A percentile compares a stretch with the other conserved stretches of the same genome.
These are phyloP conservation scores for Excoecaria cochinchinensis DNA, from an alignment of 345 rosid genomes.

Conservation along the genomic window DNA sequence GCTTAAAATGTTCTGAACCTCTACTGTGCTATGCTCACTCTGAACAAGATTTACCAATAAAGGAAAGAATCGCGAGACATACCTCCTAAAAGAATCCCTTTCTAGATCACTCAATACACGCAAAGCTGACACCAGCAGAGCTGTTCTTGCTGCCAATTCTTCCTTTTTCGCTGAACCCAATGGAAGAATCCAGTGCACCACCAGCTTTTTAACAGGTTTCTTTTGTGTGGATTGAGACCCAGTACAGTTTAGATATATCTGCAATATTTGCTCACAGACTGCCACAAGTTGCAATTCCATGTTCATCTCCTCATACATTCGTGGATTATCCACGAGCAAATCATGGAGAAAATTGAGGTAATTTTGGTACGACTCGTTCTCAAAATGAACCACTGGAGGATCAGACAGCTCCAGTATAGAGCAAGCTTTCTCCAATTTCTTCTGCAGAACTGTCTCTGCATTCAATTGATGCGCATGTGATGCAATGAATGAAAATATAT, in stretches of 20 bases:
- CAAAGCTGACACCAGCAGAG: constrained; percentile 61
- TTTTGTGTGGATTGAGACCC: constrained; percentile 18
- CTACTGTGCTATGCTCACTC: constrained; percentile 82
- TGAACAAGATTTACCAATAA: constrained; percentile 75
- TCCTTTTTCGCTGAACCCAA: constrained; percentile 68
- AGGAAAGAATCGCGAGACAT: constrained; percentile 53
- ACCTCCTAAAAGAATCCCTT: constrained; percentile 52
- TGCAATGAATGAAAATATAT: constrained; percentile 56
- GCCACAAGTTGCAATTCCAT: constrained; percentile 53
- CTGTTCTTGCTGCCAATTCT: constrained; percentile 73
- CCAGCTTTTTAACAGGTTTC: constrained; percentile 31
- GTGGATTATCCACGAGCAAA: constrained; percentile 42
- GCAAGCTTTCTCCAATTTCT: constrained; percentile 75
- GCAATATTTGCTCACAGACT: constrained; percentile 56
- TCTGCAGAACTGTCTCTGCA: constrained; percentile 47
- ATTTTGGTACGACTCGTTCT: constrained; percentile 74
- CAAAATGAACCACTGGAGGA: constrained; percentile 86
- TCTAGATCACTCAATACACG: constrained; percentile 49
- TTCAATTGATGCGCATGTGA: constrained; percentile 69
- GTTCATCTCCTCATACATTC: constrained; percentile 46
- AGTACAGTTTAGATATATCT: constrained; percentile 61
- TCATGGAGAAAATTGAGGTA: constrained; percentile 65
- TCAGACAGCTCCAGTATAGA: constrained; percentile 64
- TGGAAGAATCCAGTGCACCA: constrained; percentile 62
- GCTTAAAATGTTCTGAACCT: constrained; percentile 64